Base-by-base conservation (phyloP, 371 early-diverging fungal species). In the Rhizopus microsporus region DNA sequence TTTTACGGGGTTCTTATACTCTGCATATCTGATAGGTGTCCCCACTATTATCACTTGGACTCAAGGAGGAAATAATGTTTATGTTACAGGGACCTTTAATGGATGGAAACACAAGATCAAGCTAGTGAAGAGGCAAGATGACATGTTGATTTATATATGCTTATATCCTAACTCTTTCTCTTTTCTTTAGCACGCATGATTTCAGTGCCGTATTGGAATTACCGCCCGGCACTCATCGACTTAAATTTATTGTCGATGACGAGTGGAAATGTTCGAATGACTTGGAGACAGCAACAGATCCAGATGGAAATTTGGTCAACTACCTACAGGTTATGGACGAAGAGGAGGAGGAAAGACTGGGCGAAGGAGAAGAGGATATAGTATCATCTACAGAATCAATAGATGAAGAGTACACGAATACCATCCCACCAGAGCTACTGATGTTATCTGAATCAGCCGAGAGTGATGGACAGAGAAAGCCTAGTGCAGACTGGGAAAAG, bases 171-270 rank as follows among this genome's bases (percentile, higher is more conserved):
- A 33, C 7, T 37, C 13, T 17, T 46, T 17, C 13, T 39, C 9
- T 35, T 52, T 44, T 23, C n/a, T 10, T 15, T 56, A 88, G 88
- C 56, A 80, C 77, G 4, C 81, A 78, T 52, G 93, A 93, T 65
- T 93, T 95, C 59, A 82, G 86, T 6, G 86, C 91, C 0, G 88
- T 95, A 7, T 63, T 98, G 9, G 90, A 94, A 56, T 77, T 98
- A 58, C 93, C 93, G 9, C 88, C 90, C 10, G 97, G 97, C 29
- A 95, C 93, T 12, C 97, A 98, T 70, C 87, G 91, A 55, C 80
- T 97, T 53, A 98, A 98, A 71, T 98, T 95, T 68, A 94, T 98
- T 62, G 97, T 98, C 5, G 97, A 98, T 63, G 96, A 94, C 63
- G 95, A 96, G 61, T 98, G 98, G 98, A 91, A 92, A 62, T 97